phyloP scores from a whole-genome alignment of 257 asterid species.

The Lycium ferocissimum region DNA sequence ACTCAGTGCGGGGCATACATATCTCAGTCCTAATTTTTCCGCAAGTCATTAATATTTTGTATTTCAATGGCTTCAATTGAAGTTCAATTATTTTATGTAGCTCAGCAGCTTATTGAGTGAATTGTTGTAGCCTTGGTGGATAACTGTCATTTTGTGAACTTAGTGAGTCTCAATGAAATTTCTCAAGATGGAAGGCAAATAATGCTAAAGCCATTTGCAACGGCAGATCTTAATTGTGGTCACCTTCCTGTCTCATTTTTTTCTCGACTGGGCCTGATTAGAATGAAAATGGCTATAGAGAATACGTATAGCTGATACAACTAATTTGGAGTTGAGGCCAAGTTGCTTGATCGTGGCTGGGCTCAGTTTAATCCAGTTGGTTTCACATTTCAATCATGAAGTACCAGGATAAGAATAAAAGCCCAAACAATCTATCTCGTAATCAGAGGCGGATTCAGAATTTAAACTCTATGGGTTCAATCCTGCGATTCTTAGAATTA shows the following conservation, averaged over 20 bases:
- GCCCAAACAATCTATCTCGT: neutral
- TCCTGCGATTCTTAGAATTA: no score
- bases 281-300: no score
- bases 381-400: no score
- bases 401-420: neutral
- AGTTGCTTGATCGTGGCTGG: neutral
- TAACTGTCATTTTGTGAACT: neutral
- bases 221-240: neutral
- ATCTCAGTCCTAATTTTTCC: neutral
- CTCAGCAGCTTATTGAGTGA: constrained; percentile 2
- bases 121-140: neutral
- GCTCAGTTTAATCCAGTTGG: neutral
- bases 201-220: neutral
- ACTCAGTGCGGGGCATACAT: neutral
- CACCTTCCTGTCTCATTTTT: neutral
- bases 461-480: no score
- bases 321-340: no score
- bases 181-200: neutral
- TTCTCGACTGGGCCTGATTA: no score
- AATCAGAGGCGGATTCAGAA: no score
- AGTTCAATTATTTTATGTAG: neutral
- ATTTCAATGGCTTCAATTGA: neutral
- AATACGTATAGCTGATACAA: neutral
- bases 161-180: neutral
- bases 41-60: neutral